Evolutionary conservation across 2,329 filamentous ascomycete genomes (phyloP).

Genomic region (Cercospora zeae-maydis): DNA sequence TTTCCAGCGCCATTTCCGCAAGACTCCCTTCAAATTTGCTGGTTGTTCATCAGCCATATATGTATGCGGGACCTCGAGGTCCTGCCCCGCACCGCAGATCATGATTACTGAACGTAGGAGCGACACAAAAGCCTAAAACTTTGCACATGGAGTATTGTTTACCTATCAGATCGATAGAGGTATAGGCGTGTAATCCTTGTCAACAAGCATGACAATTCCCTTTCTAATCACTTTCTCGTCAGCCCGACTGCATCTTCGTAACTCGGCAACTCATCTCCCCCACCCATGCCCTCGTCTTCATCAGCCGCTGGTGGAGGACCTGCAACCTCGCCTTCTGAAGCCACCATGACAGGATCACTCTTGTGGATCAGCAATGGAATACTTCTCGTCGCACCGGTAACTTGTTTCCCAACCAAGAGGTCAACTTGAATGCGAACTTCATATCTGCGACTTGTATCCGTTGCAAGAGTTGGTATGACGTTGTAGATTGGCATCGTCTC

Average conservation of each 20-base stretch:
- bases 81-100: not conserved
- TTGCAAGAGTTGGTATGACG: not conserved
- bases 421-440: not conserved
- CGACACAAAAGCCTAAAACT: not conserved
- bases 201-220: too few relatives aligned
- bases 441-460: not conserved
- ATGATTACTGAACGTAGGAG: not conserved
- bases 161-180: not conserved
- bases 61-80: not conserved
- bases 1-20: not conserved
- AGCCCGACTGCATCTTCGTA: conserved; percentile 1
- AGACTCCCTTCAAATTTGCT: not conserved
- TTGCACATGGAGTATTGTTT: not conserved
- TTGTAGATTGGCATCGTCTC: not conserved
- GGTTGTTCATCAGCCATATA: not conserved
- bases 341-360: not conserved
- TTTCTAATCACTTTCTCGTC: not conserved
- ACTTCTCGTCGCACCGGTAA: not conserved
- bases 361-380: not conserved
- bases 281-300: not conserved
- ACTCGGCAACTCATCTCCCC: not conserved
- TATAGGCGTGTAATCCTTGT: too few relatives aligned
- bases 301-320: not conserved
- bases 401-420: conserved; percentile 1
- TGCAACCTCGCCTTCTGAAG: not conserved